Evolutionary conservation across 495 filamentous ascomycete genomes (phyloP).

Genomic region (Penicillium antarcticum): DNA sequence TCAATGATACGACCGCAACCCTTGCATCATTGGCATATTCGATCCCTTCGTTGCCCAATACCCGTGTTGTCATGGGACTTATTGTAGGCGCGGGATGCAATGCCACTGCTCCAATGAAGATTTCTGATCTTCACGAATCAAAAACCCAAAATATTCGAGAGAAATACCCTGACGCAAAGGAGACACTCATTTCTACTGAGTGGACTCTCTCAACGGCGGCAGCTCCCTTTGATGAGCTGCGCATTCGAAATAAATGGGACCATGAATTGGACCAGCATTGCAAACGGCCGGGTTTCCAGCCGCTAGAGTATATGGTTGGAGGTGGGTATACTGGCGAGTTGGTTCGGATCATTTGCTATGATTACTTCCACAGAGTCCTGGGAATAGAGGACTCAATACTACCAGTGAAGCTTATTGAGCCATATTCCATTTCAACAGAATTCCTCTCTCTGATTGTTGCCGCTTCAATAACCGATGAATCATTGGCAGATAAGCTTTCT

Average conservation of each 20-base stretch:
- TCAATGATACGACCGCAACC: conserved; percentile 74
- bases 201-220: conserved; percentile 70
- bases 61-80: conserved; percentile 66
- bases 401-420: conserved; percentile 45
- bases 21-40: conserved; percentile 67
- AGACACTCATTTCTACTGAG: conserved; percentile 73
- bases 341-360: conserved; percentile 59
- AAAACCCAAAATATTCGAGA: conserved; percentile 43
- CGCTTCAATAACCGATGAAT: conserved; percentile 26
- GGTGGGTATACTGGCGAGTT: conserved; percentile 75
- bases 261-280: conserved; percentile 52
- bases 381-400: conserved; percentile 25
- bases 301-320: conserved; percentile 76
- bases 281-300: conserved; percentile 71
- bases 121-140: conserved; percentile 54
- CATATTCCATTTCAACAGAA: conserved; percentile 60
- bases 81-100: conserved; percentile 78
- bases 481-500: conserved; percentile 43
- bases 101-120: conserved; percentile 64
- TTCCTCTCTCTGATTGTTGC: conserved; percentile 61
- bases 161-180: conserved; percentile 34
- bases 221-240: conserved; percentile 53
- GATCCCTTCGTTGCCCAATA: conserved; percentile 52
- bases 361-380: conserved; percentile 49
- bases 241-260: conserved; percentile 66